Evolutionary conservation across 345 rosid genomes (phyloP).

Genomic region (Hevea brasiliensis): DNA sequence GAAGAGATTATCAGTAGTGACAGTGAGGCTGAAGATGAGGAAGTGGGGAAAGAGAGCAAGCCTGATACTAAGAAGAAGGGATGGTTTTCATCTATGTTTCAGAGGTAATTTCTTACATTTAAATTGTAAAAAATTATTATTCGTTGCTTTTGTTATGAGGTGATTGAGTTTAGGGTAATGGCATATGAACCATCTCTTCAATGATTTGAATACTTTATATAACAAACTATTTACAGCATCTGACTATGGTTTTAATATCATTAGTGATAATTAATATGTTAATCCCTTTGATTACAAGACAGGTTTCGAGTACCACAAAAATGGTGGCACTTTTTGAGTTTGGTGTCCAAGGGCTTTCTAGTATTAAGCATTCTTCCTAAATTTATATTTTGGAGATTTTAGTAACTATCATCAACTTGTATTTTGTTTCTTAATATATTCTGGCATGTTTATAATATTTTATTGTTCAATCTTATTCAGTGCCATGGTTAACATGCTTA

Average conservation of each 20-base stretch:
- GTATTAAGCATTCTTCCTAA: background rate
- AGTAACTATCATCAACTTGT: background rate
- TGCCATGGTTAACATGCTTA: too few relatives aligned
- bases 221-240: background rate
- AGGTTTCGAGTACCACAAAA: too few relatives aligned
- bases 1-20: constrained; percentile 90
- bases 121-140: background rate
- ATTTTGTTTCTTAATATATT: background rate
- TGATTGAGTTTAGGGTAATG: background rate
- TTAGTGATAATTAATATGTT: background rate
- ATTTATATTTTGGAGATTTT: background rate
- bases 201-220: background rate
- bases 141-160: background rate
- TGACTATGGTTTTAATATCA: too few relatives aligned
- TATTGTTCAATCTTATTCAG: too few relatives aligned
- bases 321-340: background rate
- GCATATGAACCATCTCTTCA: background rate
- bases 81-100: constrained; percentile 97
- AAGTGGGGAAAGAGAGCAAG: constrained; percentile 54
- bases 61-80: constrained; percentile 80
- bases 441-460: background rate
- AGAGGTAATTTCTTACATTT: constrained; percentile 51
- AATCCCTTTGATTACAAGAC: background rate
- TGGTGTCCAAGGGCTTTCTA: background rate
- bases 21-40: constrained; percentile 74